phyloP scores from a whole-genome alignment of 2,329 filamentous ascomycete species.

The Fusarium neocosmosporiellum region DNA sequence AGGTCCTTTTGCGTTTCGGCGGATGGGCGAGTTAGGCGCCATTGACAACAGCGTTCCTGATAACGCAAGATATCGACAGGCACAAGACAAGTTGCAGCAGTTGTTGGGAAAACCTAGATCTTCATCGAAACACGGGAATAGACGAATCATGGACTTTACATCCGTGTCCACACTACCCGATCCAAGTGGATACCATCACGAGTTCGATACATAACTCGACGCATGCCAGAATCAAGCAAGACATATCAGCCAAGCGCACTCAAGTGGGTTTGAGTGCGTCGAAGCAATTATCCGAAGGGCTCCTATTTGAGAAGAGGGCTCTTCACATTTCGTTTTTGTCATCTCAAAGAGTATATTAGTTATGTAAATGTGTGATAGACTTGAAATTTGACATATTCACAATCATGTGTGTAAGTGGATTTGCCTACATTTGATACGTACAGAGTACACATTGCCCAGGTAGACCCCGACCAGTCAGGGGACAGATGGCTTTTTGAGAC shows the following conservation, averaged over 20 bases:
- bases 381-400: neutral
- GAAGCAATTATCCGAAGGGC: neutral
- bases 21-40: neutral
- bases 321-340: neutral
- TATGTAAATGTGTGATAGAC: neutral
- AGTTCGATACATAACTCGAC: neutral
- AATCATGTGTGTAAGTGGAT: neutral
- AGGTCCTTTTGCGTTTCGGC: neutral
- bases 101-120: neutral
- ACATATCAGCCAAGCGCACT: neutral
- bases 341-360: neutral
- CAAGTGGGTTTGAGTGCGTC: neutral
- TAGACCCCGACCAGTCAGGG: neutral
- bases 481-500: neutral
- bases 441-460: neutral
- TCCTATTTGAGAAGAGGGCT: neutral
- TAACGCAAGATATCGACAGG: neutral
- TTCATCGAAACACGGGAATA: constrained; percentile 1
- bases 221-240: neutral
- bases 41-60: neutral
- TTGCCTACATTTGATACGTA: neutral
- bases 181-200: neutral
- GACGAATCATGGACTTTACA: constrained; percentile 1
- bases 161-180: neutral
- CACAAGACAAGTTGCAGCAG: neutral